These are phyloP conservation scores for Paradendryphiella salina DNA, from an alignment of 2,329 filamentous ascomycete genomes.

Conservation along the genomic window DNA sequence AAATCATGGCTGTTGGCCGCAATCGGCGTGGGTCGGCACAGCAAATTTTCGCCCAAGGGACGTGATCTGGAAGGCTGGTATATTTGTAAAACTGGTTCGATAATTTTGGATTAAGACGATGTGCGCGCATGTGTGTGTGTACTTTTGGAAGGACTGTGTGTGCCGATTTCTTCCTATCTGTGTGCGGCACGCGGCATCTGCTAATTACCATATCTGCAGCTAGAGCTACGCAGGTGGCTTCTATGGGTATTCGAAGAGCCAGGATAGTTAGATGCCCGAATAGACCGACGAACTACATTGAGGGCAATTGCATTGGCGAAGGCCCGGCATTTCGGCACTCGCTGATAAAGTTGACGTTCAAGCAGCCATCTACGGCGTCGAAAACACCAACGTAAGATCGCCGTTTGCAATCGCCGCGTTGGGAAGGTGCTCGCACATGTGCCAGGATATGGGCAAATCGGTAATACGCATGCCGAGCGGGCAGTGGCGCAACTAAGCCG, in stretches of 20 bases:
- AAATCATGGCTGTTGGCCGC: background rate
- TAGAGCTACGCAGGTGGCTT: background rate
- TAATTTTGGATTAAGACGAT: too few species aligned
- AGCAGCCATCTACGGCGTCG: constrained; percentile 4
- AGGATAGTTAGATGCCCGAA: background rate
- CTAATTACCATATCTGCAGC: constrained; percentile 1
- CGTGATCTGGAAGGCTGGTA: constrained; percentile 4
- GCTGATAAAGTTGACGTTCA: background rate
- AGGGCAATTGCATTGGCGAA: background rate
- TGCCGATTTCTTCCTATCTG: constrained; percentile 4
- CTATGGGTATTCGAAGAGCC: background rate
- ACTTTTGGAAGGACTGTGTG: background rate
- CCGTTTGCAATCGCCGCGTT: constrained; percentile 14
- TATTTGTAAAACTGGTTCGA: background rate
- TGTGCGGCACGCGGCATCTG: background rate
- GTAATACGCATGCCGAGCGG: constrained; percentile 7
- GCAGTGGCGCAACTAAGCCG: constrained; percentile 29
- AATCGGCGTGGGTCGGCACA: constrained; percentile 13
- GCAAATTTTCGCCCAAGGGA: constrained; percentile 19
- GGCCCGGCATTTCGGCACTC: constrained; percentile 19
- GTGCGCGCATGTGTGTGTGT: background rate
- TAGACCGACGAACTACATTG: constrained; percentile 6
- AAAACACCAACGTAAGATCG: constrained; percentile 30
- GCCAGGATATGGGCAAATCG: constrained; percentile 10
- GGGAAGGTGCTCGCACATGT: constrained; percentile 32